Conservation (phyloP, 1,284 basidiomycete species). For the Pseudozyma sp. region DNA sequence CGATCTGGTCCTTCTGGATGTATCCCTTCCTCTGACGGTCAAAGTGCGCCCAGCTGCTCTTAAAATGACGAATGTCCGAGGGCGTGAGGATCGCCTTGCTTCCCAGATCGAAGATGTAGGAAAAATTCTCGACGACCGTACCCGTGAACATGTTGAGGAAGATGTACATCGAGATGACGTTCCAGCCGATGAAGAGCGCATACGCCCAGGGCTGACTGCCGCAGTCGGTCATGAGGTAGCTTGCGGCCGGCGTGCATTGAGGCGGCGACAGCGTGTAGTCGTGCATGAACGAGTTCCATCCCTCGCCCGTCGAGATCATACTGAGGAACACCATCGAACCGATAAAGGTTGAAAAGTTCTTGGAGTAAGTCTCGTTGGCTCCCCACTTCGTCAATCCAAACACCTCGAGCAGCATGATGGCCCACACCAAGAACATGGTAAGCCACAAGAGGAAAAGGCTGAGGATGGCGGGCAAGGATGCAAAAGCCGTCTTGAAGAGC, state of each 20-base stretch:
- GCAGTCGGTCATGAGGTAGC: constrained; percentile 83
- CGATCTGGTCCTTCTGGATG: constrained; percentile 79
- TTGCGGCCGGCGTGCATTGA: constrained; percentile 78
- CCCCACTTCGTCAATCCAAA: constrained; percentile 93
- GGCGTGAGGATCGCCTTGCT: constrained; percentile 85
- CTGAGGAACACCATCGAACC: constrained; percentile 85
- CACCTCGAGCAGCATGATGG: constrained; percentile 88
- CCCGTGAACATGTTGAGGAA: constrained; percentile 82
- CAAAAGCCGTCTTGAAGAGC: constrained; percentile 92
- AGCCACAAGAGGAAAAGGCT: constrained; percentile 90
- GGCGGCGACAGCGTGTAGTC: constrained; percentile 76
- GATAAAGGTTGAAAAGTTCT: constrained; percentile 86
- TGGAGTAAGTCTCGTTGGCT: constrained; percentile 76
- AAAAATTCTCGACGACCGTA: constrained; percentile 96
- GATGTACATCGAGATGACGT: constrained; percentile 85
- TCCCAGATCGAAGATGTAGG: constrained; percentile 91
- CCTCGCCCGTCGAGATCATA: constrained; percentile 73
- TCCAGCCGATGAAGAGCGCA: constrained; percentile 93
- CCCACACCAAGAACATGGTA: constrained; percentile 90
- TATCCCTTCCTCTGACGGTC: constrained; percentile 83
- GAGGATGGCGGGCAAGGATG: constrained; percentile 87
- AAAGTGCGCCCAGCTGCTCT: constrained; percentile 90
- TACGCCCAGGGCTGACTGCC: constrained; percentile 88
- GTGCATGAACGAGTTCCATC: constrained; percentile 68
- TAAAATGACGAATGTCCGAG: constrained; percentile 78